These are phyloP conservation scores for Hypholoma fasciculare DNA, from an alignment of 768 basidiomycete genomes.

Conservation along the genomic window DNA sequence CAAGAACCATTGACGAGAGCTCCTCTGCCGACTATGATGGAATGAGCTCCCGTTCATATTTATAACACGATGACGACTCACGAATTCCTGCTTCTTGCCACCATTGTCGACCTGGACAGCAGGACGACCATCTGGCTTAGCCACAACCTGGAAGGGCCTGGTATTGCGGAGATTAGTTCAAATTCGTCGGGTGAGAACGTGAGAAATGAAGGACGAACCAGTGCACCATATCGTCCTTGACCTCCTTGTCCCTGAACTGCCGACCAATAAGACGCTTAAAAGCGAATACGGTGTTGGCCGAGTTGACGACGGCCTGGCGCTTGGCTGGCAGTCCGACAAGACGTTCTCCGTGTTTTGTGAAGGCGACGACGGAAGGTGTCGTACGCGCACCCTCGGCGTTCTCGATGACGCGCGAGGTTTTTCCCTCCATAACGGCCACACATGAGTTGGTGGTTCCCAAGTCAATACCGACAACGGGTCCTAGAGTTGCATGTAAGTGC, in stretches of 20 bases:
- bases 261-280: constrained; percentile 96
- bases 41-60: neutral
- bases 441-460: constrained; percentile 93
- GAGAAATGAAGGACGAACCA: constrained; percentile 48
- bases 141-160: constrained; percentile 82
- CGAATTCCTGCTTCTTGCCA: constrained; percentile 79
- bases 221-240: constrained; percentile 85
- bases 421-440: constrained; percentile 94
- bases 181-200: constrained; percentile 1
- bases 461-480: constrained; percentile 95
- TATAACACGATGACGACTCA: constrained; percentile 37
- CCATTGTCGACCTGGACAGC: constrained; percentile 84
- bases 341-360: constrained; percentile 98
- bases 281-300: constrained; percentile 89
- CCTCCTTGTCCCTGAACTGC: constrained; percentile 90
- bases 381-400: constrained; percentile 98
- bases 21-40: constrained; percentile 74
- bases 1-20: constrained; percentile 83
- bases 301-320: constrained; percentile 96
- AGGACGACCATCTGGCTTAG: constrained; percentile 72
- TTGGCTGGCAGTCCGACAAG: constrained; percentile 95
- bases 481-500: constrained; percentile 30
- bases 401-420: constrained; percentile 93
- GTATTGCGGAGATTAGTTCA: neutral
- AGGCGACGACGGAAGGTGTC: constrained; percentile 97